These are phyloP conservation scores for Colletotrichum sp. DNA, from an alignment of 2,329 filamentous ascomycete species.

Conservation along the genomic window DNA sequence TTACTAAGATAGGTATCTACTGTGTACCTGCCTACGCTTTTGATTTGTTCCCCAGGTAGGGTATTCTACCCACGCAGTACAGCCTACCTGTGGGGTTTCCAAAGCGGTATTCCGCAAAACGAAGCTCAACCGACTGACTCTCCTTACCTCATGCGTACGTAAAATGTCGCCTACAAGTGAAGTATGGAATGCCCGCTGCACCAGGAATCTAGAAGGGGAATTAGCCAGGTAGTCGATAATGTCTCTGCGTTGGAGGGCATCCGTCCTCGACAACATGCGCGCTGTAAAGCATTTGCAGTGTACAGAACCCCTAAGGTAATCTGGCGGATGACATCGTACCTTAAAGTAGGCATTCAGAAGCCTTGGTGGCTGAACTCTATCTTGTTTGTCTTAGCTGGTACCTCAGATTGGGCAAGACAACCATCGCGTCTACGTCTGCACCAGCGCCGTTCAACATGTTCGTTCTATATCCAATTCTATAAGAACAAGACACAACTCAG, in stretches of 20 bases:
- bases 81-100: too few species aligned
- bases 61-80: too few species aligned
- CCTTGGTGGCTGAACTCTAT: constrained; percentile 2
- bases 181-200: not conserved
- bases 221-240: not conserved
- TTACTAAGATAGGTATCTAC: too few species aligned
- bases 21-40: too few species aligned
- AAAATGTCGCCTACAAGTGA: not conserved
- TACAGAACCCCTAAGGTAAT: not conserved
- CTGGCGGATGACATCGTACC: not conserved
- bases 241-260: not conserved
- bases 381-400: not conserved
- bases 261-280: not conserved
- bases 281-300: not conserved
- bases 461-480: not conserved
- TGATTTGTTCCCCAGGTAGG: too few species aligned
- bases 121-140: not conserved
- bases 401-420: constrained; percentile 2
- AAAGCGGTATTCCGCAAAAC: not conserved
- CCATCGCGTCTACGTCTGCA: not conserved
- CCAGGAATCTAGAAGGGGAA: not conserved
- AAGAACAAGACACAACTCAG: not conserved
- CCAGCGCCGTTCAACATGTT: not conserved
- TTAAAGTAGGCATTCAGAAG: not conserved
- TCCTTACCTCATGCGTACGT: not conserved